These are phyloP conservation scores for Irpex lacteus DNA, from an alignment of 1,284 basidiomycete species.

Conservation along the genomic window DNA sequence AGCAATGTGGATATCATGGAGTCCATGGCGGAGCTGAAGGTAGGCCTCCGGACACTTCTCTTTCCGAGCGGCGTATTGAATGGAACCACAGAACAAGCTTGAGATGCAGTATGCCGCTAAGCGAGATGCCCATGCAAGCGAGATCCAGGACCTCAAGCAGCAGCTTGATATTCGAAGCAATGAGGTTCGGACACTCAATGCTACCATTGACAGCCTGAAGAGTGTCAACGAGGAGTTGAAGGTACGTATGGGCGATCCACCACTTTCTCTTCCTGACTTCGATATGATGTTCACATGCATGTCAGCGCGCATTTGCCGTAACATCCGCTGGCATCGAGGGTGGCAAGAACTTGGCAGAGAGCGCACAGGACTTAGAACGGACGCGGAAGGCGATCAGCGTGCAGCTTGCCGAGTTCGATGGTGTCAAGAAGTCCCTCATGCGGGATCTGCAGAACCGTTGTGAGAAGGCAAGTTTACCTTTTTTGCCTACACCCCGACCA, in stretches of 20 bases:
- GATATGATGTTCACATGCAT: slow-evolving; percentile 14
- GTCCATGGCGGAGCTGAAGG: slow-evolving; percentile 89
- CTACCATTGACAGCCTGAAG: slow-evolving; percentile 90
- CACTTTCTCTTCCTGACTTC: neutral
- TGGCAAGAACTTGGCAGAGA: slow-evolving; percentile 94
- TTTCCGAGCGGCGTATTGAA: slow-evolving; percentile 15
- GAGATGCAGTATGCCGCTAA: slow-evolving; percentile 93
- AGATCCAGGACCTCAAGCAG: slow-evolving; percentile 88
- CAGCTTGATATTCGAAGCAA: slow-evolving; percentile 86
- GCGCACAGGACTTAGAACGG: slow-evolving; percentile 95
- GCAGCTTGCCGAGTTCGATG: slow-evolving; percentile 97
- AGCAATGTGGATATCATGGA: slow-evolving; percentile 79
- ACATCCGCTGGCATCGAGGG: slow-evolving; percentile 96
- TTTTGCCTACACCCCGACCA: slow-evolving; percentile 2
- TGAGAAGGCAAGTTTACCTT: slow-evolving; percentile 76
- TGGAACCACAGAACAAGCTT: slow-evolving; percentile 70
- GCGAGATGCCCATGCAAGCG: slow-evolving; percentile 85
- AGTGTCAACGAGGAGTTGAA: slow-evolving; percentile 98
- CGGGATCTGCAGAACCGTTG: slow-evolving; percentile 98
- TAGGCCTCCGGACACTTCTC: slow-evolving; percentile 32
- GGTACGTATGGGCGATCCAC: slow-evolving; percentile 41
- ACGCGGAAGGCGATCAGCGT: slow-evolving; percentile 96
- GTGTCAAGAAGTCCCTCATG: slow-evolving; percentile 98
- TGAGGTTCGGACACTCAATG: slow-evolving; percentile 84
- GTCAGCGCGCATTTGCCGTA: slow-evolving; percentile 90